A percentile compares a stretch with the other conserved stretches of the same genome.
These are phyloP conservation scores for Trametes hirsuta DNA, from an alignment of 1,284 basidiomycete species.

Conservation along the genomic window DNA sequence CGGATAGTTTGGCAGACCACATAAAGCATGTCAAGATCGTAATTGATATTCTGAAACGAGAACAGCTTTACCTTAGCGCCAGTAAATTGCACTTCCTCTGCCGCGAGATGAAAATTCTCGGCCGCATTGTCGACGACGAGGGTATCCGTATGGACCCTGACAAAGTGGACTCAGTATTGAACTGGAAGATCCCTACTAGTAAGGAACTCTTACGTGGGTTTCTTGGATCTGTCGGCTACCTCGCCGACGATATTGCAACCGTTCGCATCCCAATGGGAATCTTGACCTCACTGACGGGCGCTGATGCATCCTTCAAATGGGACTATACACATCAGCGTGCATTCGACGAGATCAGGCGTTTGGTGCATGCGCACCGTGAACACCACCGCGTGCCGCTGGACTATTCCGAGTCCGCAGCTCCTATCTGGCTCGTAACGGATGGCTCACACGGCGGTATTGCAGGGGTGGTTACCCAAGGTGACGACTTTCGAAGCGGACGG, in stretches of 20 bases:
- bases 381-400: constrained; percentile 26
- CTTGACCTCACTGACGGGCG: constrained; percentile 20
- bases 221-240: constrained; percentile 17
- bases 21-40: constrained; percentile 28
- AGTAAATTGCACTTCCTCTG: constrained; percentile 36
- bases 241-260: constrained; percentile 21
- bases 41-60: constrained; percentile 25
- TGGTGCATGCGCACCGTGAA: constrained; percentile 25
- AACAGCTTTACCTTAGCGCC: constrained; percentile 30
- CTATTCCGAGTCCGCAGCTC: constrained; percentile 17
- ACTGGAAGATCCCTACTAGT: constrained; percentile 36
- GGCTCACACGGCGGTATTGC: constrained; percentile 19
- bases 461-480: constrained; percentile 26
- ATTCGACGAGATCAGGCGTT: constrained; percentile 31
- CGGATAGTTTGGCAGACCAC: constrained; percentile 32
- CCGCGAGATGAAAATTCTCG: constrained; percentile 32
- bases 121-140: constrained; percentile 33
- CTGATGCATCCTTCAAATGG: constrained; percentile 25
- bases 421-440: constrained; percentile 27
- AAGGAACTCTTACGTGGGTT: constrained; percentile 26
- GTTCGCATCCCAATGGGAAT: constrained; percentile 29
- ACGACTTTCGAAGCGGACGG: constrained; percentile 8
- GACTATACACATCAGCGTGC: constrained; percentile 30
- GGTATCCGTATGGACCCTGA: constrained; percentile 37
- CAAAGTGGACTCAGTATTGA: constrained; percentile 34